Evolutionary conservation across 2,329 filamentous ascomycete genomes (phyloP), one percentile per base, ranked within the genome.

Genomic region (Aspergillus novoparasiticus): DNA sequence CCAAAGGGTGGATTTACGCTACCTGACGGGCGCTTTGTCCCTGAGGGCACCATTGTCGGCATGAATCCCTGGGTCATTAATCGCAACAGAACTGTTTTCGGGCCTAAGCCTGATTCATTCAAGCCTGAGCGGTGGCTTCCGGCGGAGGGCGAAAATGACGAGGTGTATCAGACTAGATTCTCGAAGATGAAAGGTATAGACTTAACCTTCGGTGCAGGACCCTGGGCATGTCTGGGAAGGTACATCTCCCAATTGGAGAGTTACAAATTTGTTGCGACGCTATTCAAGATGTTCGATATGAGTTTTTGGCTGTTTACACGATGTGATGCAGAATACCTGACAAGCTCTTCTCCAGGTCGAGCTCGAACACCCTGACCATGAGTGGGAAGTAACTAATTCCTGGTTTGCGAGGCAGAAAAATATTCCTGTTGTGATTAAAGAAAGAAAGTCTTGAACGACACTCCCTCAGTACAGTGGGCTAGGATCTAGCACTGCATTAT

Each of bases 241-340:
- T 85, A 86, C 69, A 74, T 86, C 39, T 84, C 84, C 2, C 71
- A 86, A 45, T 73, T 87, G 30, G 84, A 87, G 73, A 86, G 86
- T 68, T 86, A 86, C 74, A 89, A 88, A 78, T 79, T 87, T 36
- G 73, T 86, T 21, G 84, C 84, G 8, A 80, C 84, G 45, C 75
- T 87, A 16, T 75, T 70, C 85, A 48, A 66, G 39, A 62, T 34
- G 11, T 69, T 64, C 41, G 56, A 69, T 54, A 66, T 71, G 58
- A 61, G 66, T 61, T 14, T 16, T 30, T 9, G 19, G 26, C 23
- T 8, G 21, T 16, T 21, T 53, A 6, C 16, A 9, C 12, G 16
- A 11, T 12, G 23, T 12, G 8, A 26, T 6, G 6, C 12, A 34
- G 14, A 10, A 10, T 34, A 11, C 26, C 19, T 53, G 12, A 30